Conservation (phyloP, 371 early-diverging fungal species). For the Nematocida parisii region DNA sequence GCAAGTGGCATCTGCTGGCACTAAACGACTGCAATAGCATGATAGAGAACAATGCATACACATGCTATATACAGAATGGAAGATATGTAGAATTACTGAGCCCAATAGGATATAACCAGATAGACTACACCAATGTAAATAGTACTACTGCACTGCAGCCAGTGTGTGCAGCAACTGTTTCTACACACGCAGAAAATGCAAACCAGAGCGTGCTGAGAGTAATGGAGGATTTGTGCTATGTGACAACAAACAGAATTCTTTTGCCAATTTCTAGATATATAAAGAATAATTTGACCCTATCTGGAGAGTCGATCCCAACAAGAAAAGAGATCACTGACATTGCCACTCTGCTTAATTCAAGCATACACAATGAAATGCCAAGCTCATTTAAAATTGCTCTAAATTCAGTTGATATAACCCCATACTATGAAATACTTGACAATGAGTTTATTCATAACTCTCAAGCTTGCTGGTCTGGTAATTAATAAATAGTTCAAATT, state of each 20-base stretch:
- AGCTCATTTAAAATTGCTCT: too few species aligned
- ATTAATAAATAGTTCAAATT: background rate
- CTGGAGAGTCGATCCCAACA: background rate
- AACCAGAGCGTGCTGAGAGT: background rate
- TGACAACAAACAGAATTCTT: background rate
- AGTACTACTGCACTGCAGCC: background rate
- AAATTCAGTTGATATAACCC: too few species aligned
- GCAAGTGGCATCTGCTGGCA: background rate
- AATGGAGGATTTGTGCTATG: background rate
- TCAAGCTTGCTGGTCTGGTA: background rate
- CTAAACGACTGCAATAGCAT: background rate
- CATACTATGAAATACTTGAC: background rate
- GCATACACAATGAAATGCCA: background rate
- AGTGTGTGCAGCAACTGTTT: background rate
- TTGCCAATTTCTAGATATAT: background rate
- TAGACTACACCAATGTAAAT: background rate
- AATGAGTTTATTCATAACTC: background rate
- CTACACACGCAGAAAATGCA: background rate
- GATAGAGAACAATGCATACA: background rate
- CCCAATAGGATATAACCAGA: background rate
- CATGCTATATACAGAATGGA: background rate
- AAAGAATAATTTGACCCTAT: background rate
- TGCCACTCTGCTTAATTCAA: background rate
- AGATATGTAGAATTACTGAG: background rate
- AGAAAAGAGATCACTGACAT: background rate